phyloP scores from a whole-genome alignment of 2,329 filamentous ascomycete species.

The Fonsecaea monophora region DNA sequence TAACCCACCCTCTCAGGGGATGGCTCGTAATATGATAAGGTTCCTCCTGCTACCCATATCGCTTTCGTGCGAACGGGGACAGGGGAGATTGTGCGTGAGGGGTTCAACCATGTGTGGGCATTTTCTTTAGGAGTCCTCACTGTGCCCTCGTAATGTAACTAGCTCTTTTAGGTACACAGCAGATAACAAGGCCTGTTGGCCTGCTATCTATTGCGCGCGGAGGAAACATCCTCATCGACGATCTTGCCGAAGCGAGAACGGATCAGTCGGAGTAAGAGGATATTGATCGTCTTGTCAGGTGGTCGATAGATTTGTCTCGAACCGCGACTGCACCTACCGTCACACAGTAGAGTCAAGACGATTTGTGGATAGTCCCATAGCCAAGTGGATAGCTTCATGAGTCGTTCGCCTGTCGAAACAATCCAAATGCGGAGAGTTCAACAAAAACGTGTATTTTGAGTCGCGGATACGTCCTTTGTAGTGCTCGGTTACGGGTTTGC shows the following conservation, averaged over 20 bases:
- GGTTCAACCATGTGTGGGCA: background rate
- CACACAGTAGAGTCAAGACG: background rate
- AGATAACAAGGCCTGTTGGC: background rate
- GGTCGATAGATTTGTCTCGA: constrained; percentile 1
- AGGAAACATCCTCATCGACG: constrained; percentile 6
- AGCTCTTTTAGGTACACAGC: background rate
- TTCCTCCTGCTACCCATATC: background rate
- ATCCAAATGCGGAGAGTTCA: background rate
- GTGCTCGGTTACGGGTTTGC: background rate
- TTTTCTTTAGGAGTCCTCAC: background rate
- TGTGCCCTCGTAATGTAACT: background rate
- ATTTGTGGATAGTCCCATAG: background rate
- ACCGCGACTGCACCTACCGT: background rate
- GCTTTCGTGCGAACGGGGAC: background rate
- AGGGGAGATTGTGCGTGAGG: background rate
- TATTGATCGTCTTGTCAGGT: constrained; percentile 9
- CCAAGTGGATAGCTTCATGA: constrained; percentile 1
- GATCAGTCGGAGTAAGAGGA: constrained; percentile 10
- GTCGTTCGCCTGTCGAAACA: background rate
- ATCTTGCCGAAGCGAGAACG: constrained; percentile 17
- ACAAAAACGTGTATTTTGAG: background rate
- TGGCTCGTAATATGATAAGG: background rate
- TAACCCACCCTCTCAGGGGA: background rate
- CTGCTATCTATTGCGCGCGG: background rate
- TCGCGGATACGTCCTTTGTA: background rate